Evolutionary conservation across 2,329 filamentous ascomycete genomes (phyloP), one percentile per base, ranked within the genome.

Genomic region (Dactylonectria estremocensis): DNA sequence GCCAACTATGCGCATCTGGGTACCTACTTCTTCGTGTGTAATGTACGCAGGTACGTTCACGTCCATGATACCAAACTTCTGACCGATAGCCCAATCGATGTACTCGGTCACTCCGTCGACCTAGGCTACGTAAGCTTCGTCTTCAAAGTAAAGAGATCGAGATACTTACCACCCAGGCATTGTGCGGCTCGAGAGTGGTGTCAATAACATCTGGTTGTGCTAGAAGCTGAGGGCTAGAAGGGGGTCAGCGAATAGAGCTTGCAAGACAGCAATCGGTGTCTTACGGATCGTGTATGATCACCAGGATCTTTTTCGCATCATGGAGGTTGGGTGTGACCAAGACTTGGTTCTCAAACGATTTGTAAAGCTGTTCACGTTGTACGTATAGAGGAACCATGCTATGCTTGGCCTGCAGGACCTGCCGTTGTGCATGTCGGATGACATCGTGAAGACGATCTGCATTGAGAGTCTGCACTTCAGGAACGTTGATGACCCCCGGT

Each of bases 251-350:
- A 20, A 5, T 16, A 5, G 40, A 7, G 35, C 24, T 45, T 3
- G 6, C 2, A 13, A 65, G 33, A 35, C 28, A n/a, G 22, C 31
- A 13, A 14, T 5, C 31, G 50, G 35, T 86, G 9, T 56, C 92
- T 86, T 81, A 94, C 87, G 95, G 94, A 76, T 98, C 95, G 79
- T 99, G 96, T 63, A 99, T 92, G 54, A 98, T 92, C 11, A 99
- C 84, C 13, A 99, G 78, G 3, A 98, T 85, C 60, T 90, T 93
- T 63, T 88, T 89, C 18, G 88, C 87, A 40, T 87, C 82, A 64
- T 90, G 85, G 60, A 96, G 90, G 50, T 91, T 88, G 1, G 91
- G 89, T 78, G 94, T 97, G 9, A 94, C 92, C 37, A 98, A 83
- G 2, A 98, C 92, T 79, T 97, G 94, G 71, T 97, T 92, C 74